Evolutionary conservation across 805 yeast species (phyloP), one percentile per base, ranked within the genome.

Genomic region (Starmera pachycereana): DNA sequence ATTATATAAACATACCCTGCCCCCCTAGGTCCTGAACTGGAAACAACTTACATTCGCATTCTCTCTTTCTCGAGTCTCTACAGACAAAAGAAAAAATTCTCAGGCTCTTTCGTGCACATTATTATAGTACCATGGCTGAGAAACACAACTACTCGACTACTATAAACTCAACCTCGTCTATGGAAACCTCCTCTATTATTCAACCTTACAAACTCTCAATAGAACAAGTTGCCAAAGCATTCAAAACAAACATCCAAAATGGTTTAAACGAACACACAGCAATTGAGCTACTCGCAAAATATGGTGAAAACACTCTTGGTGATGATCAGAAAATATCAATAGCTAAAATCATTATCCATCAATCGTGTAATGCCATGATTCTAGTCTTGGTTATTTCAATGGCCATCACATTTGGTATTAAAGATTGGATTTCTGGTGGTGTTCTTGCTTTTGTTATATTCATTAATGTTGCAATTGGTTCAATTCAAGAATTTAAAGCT

Each of bases 361-460:
- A 82, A 50, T 64, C 77, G 2, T 77, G 77, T 57, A 82, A 82
- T 53, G 90, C 92, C 36, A 82, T 82, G 92, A 77, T 81, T 37
- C 59, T 82, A 46, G 90, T 82, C 8, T 65, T 81, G 47, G 60
- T 81, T 39, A 78, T 80, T 31, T 75, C 86, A 13, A 74, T 78
- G 82, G 57, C 76, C 16, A 79, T 82, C 38, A 78, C 89, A 5
- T 68, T 81, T 37, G 88, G 81, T 16, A 79, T 83, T 47, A 66
- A 68, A 42, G 90, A 83, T 56, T 82, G 85, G 81, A 83, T 82
- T 47, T 77, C 86, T 8, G 92, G 88, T 37, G 92, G 90, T 40
- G 90, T 83, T 29, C 79, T 82, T 54, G 77, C 74, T 1, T 79
- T 73, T 36, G 89, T 83, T 19, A 74, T 83, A 28, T 55, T 57